Evolutionary conservation across 345 rosid species (phyloP).

Genomic region (Citropsis articulata): DNA sequence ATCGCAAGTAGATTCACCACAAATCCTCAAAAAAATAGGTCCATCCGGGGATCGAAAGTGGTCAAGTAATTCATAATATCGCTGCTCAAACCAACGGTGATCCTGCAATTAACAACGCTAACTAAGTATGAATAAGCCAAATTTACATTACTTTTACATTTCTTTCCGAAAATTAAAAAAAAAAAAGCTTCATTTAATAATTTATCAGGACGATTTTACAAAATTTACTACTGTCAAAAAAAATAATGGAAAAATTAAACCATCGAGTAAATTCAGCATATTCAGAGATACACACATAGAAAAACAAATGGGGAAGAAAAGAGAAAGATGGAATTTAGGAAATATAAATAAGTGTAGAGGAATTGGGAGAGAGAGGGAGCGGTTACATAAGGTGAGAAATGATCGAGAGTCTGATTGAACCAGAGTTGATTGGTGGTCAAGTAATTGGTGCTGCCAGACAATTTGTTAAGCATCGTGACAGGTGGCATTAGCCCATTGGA

Average conservation of each 20-base stretch:
- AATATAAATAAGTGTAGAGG: background rate
- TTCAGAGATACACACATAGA: background rate
- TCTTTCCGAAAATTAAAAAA: background rate
- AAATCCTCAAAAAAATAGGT: slow-evolving; percentile 72
- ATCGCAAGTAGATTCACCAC: slow-evolving; percentile 78
- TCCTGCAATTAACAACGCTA: slow-evolving; percentile 42
- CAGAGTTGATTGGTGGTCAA: slow-evolving; percentile 71
- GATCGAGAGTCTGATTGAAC: slow-evolving; percentile 88
- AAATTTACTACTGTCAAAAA: background rate
- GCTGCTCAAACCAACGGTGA: slow-evolving; percentile 60
- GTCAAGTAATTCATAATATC: slow-evolving; percentile 80
- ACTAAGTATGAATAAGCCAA: background rate
- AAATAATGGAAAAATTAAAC: background rate
- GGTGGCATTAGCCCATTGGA: slow-evolving; percentile 41
- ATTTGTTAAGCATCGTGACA: slow-evolving; percentile 35
- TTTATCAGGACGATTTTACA: background rate
- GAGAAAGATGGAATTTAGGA: background rate
- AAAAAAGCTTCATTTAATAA: background rate
- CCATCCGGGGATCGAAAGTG: slow-evolving; percentile 65
- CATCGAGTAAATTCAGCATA: background rate
- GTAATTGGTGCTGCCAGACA: slow-evolving; percentile 34
- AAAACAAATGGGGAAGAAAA: background rate
- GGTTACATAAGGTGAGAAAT: slow-evolving; percentile 72
- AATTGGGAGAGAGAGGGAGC: background rate
- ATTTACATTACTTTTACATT: background rate